Conservation (phyloP, 352 stramenopile genomes). For the Phytophthora macrochlamydospora region DNA sequence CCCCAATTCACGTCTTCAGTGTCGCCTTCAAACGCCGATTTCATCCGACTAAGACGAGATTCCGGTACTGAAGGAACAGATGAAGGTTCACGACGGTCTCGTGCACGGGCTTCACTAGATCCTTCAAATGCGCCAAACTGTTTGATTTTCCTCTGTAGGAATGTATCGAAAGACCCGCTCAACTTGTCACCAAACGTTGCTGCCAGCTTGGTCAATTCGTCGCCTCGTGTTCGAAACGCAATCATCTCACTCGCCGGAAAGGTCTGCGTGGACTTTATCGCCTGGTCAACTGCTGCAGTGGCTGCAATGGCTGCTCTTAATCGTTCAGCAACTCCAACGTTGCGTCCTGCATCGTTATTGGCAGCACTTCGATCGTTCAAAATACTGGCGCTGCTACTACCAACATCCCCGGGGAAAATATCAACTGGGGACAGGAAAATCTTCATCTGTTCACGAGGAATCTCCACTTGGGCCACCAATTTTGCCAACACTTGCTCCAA, state of each 20-base stretch:
- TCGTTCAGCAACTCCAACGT: conserved; percentile 34
- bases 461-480: conserved; percentile 56
- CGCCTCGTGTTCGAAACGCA: conserved; percentile 56
- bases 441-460: conserved; percentile 59
- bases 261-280: conserved; percentile 58
- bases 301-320: conserved; percentile 47
- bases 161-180: conserved; percentile 53
- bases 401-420: conserved; percentile 55
- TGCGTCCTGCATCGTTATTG: conserved; percentile 3
- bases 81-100: conserved; percentile 37
- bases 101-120: conserved; percentile 12
- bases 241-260: conserved; percentile 74
- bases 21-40: conserved; percentile 44
- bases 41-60: conserved; percentile 38
- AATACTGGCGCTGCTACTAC: conserved; percentile 8
- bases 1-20: conserved; percentile 65
- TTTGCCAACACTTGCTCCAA: conserved; percentile 58
- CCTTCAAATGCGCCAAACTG: conserved; percentile 22
- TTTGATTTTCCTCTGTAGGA: conserved; percentile 54
- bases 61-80: conserved; percentile 18
- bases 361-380: conserved; percentile 8
- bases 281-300: conserved; percentile 49
- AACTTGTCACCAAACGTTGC: conserved; percentile 63
- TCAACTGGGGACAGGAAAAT: conserved; percentile 53
- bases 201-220: conserved; percentile 56